Percentiles rank a stretch among this genome's conserved stretches.
phyloP scores from a whole-genome alignment of 129 eudicot genomes.

The Pseudognaphalium luteoalbum region DNA sequence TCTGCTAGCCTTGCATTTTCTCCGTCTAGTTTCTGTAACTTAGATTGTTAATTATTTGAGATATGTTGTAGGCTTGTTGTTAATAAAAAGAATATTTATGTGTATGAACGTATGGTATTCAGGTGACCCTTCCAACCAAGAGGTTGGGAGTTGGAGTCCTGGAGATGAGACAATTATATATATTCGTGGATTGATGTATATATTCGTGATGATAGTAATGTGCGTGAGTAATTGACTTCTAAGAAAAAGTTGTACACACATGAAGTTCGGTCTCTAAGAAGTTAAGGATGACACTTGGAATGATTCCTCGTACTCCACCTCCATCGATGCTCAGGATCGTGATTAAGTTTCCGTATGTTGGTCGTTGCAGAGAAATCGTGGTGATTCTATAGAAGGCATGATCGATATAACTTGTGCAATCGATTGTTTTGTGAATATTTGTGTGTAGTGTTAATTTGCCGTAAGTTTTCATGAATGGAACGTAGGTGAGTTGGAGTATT shows the following conservation, averaged over 20 bases:
- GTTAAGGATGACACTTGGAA: slow-evolving; percentile 35
- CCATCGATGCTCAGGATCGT: slow-evolving; percentile 41
- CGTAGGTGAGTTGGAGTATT: background rate
- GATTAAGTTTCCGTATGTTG: slow-evolving; percentile 39
- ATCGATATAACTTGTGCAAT: background rate
- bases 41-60: background rate
- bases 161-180: no score
- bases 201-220: no score
- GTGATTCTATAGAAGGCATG: slow-evolving; percentile 29
- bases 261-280: slow-evolving; percentile 41
- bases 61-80: background rate
- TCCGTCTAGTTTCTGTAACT: slow-evolving; percentile 53
- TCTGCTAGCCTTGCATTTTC: slow-evolving; percentile 58
- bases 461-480: background rate
- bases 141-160: no score
- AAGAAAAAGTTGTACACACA: slow-evolving; percentile 7
- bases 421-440: background rate
- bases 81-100: background rate
- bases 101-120: background rate
- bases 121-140: no score
- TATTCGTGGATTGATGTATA: no score
- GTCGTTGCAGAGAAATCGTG: slow-evolving; percentile 28
- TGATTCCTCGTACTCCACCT: slow-evolving; percentile 43
- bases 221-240: no score
- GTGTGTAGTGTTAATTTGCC: background rate